Conservation (phyloP, 2,329 filamentous ascomycete genomes). For the Curvularia spicifera region DNA sequence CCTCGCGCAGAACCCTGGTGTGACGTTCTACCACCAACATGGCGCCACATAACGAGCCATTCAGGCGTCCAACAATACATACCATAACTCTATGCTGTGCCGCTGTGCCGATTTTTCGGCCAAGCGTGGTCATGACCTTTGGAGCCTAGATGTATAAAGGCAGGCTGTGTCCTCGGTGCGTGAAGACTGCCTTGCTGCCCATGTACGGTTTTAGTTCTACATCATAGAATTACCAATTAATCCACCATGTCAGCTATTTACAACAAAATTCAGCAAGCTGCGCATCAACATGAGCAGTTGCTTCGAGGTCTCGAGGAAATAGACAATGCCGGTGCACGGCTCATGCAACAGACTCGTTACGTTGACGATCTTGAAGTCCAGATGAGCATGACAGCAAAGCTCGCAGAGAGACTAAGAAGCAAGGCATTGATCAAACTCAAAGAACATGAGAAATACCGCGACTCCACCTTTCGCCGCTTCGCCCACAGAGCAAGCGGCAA, state of each 20-base stretch:
- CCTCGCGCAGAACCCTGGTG: constrained; percentile 2
- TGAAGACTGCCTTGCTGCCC: background rate
- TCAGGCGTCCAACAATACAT: constrained; percentile 25
- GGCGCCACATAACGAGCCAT: background rate
- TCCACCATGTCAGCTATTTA: constrained; percentile 33
- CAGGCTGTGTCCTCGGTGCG: constrained; percentile 4
- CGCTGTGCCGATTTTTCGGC: constrained; percentile 20
- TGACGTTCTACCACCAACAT: constrained; percentile 12
- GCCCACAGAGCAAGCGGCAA: constrained; percentile 42
- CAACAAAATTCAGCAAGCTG: constrained; percentile 35
- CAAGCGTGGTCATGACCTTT: constrained; percentile 5
- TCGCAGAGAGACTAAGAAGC: constrained; percentile 25
- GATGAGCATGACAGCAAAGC: constrained; percentile 25
- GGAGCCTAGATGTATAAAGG: background rate
- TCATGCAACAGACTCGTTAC: constrained; percentile 41
- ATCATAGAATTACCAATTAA: background rate
- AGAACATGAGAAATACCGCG: constrained; percentile 46
- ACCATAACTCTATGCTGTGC: constrained; percentile 11
- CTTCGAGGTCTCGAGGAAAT: constrained; percentile 38
- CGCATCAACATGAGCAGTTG: constrained; percentile 34
- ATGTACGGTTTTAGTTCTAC: background rate
- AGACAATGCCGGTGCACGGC: constrained; percentile 38
- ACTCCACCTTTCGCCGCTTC: constrained; percentile 41
- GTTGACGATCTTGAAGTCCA: constrained; percentile 37
- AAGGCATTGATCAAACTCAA: constrained; percentile 33